A percentile compares a stretch with the other conserved stretches of the same genome.
Evolutionary conservation across 176 grass and related monocot genomes (phyloP).

Genomic region (Tillandsia leiboldiana): DNA sequence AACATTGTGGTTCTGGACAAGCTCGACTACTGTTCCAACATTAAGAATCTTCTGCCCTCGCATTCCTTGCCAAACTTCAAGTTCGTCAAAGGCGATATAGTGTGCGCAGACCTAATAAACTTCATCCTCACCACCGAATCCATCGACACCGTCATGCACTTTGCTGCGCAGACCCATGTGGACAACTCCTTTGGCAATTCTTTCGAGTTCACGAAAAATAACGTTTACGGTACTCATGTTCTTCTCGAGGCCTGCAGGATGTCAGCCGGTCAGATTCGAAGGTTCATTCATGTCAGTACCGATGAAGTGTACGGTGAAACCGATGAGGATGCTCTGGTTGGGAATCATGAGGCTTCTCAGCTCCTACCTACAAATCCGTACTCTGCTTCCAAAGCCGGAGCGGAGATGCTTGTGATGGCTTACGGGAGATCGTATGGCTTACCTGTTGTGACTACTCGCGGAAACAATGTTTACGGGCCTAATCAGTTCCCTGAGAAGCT

Average conservation of each 20-base stretch:
- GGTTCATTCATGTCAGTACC: slow-evolving; percentile 19
- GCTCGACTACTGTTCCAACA: slow-evolving; percentile 15
- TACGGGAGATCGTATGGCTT: neutral
- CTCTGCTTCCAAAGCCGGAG: slow-evolving; percentile 15
- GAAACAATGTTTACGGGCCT: slow-evolving; percentile 18
- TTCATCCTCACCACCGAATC: slow-evolving; percentile 4
- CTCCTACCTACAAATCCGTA: slow-evolving; percentile 18
- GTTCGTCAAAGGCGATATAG: slow-evolving; percentile 10
- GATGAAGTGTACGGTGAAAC: neutral
- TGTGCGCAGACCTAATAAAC: slow-evolving; percentile 6
- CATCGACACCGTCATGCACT: slow-evolving; percentile 21
- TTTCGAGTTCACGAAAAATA: slow-evolving; percentile 19
- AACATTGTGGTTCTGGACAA: slow-evolving; percentile 10
- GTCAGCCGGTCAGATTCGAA: neutral
- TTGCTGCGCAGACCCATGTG: slow-evolving; percentile 13
- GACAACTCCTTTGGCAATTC: slow-evolving; percentile 17
- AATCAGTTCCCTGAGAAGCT: slow-evolving; percentile 16
- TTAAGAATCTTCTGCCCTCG: slow-evolving; percentile 6
- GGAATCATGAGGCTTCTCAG: neutral
- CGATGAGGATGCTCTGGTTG: too few species aligned
- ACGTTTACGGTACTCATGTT: slow-evolving; percentile 9
- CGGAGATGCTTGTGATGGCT: slow-evolving; percentile 19
- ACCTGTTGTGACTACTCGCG: slow-evolving; percentile 10
- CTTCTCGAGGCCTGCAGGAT: slow-evolving; percentile 16
- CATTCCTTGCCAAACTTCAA: slow-evolving; percentile 7